Evolutionary conservation across 345 rosid species (phyloP).

Genomic region (Garcia nutans): DNA sequence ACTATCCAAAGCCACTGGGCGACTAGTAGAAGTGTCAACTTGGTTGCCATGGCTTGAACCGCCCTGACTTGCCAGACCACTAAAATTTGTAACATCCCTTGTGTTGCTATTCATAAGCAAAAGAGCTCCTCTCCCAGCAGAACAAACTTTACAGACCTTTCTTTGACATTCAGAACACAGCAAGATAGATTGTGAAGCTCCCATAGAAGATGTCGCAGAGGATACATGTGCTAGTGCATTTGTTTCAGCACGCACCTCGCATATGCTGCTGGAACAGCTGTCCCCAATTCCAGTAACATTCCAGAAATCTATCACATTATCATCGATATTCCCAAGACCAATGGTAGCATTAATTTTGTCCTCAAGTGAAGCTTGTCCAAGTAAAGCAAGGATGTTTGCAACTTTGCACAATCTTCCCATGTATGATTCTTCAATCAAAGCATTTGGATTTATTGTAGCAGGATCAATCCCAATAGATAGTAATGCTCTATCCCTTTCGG

Average conservation of each 20-base stretch:
- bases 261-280: conserved; percentile 60
- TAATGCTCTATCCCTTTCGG: conserved; percentile 96
- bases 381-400: conserved; percentile 66
- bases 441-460: conserved; percentile 87
- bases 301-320: conserved; percentile 74
- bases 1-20: conserved; percentile 49
- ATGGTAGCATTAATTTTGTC: conserved; percentile 74
- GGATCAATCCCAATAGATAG: conserved; percentile 90
- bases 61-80: conserved; percentile 45
- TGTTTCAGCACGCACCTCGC: conserved; percentile 69
- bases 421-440: conserved; percentile 61
- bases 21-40: conserved; percentile 51
- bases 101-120: conserved; percentile 50
- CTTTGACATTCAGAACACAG: conserved; percentile 66
- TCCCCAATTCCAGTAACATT: conserved; percentile 61
- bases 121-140: conserved; percentile 91
- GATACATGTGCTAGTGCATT: conserved; percentile 35
- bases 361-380: conserved; percentile 82
- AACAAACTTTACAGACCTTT: conserved; percentile 80
- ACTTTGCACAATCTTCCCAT: conserved; percentile 67
- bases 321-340: conserved; percentile 65
- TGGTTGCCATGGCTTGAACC: conserved; percentile 62
- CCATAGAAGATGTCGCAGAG: conserved; percentile 36
- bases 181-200: conserved; percentile 45
- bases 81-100: conserved; percentile 45